A percentile compares a stretch with the other conserved stretches of the same genome.
phyloP scores from a whole-genome alignment of 1,284 basidiomycete species.

The Trichosporon asahii region DNA sequence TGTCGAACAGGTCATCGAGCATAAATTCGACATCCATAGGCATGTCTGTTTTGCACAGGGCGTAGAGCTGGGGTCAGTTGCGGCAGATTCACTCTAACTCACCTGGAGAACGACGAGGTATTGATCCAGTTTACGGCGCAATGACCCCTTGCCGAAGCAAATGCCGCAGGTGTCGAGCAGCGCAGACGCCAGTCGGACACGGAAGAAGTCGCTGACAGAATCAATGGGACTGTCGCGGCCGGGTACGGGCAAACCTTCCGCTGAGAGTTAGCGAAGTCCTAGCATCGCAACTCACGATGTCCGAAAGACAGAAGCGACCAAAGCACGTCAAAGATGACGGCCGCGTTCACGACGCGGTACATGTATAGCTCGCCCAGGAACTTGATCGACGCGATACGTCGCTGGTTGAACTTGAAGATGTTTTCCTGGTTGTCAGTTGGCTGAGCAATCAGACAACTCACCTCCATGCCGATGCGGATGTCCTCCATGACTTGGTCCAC shows the following conservation, averaged over 20 bases:
- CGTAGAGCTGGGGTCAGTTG: slow-evolving; percentile 64
- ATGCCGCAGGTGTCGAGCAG: slow-evolving; percentile 94
- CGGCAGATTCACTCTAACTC: slow-evolving; percentile 22
- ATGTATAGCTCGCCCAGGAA: slow-evolving; percentile 97
- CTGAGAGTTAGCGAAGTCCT: slow-evolving; percentile 39
- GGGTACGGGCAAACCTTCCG: slow-evolving; percentile 83
- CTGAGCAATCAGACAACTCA: slow-evolving; percentile 24
- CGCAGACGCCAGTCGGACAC: slow-evolving; percentile 84
- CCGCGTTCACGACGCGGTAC: slow-evolving; percentile 84
- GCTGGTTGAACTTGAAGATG: slow-evolving; percentile 90
- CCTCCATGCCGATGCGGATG: slow-evolving; percentile 80
- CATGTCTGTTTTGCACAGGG: slow-evolving; percentile 76
- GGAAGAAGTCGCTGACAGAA: slow-evolving; percentile 93
- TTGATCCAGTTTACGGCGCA: slow-evolving; percentile 86
- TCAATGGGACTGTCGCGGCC: slow-evolving; percentile 73
- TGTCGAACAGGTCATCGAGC: slow-evolving; percentile 88
- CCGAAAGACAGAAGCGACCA: slow-evolving; percentile 97
- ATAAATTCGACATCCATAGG: slow-evolving; percentile 99
- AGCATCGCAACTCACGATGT: slow-evolving; percentile 65
- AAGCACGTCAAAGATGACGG: slow-evolving; percentile 86
- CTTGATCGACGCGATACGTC: slow-evolving; percentile 82
- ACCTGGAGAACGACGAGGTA: slow-evolving; percentile 93
- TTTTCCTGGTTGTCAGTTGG: slow-evolving; percentile 61
- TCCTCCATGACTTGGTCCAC: slow-evolving; percentile 95
- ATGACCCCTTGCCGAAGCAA: slow-evolving; percentile 90